Base-by-base conservation (phyloP, 768 basidiomycete genomes). In the Pulveroboletus sp. region DNA sequence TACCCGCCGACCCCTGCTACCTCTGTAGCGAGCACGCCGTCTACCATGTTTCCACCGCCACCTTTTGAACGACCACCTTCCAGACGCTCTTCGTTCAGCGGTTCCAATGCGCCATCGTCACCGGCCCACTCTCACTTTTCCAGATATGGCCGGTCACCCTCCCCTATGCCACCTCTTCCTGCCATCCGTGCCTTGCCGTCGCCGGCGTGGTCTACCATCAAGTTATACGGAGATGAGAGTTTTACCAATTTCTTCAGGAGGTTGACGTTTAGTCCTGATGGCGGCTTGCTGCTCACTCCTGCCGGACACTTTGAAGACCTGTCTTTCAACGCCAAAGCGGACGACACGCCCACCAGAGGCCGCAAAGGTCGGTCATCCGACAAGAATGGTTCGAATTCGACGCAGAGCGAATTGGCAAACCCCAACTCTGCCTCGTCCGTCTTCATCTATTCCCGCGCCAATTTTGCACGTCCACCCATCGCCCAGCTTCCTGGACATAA, bases 221-320 rank as follows among this genome's bases (percentile, higher is more conserved):
- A 85, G 62, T 73, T 99, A 13, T 99, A 98, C 61, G 93, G 94
- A 39, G 95, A 98, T 67, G 94, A 97, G 67, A 89, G 85, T 57
- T 91, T 82, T 61, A 93, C 92, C 5, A 93, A 94, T 59, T 99
- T 98, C 73, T 99, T 98, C 77, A 75, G 96, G 24, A 79, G 96
- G 30, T 73, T 99, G 52, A 86, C 87, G 11, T 99, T 97, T 71
- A 93, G 91, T 47, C 91, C 95, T 2, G 96, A 99, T 64, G 96
- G 96, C 0, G 90, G 86, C 10, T 74, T 99, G 30, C 76, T 99
- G 38, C 73, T 98, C 56, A 98, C 96, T 0, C 96, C 96, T 0
- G 95, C 96, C 2, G 96, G 96, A 1, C 90, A 95, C 63, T 97
- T 96, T 60, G 94, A 98, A 64, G 95, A 98, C 66, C 88, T 91